Evolutionary conservation across 768 basidiomycete species (phyloP).

Genomic region (Trametes elegans): DNA sequence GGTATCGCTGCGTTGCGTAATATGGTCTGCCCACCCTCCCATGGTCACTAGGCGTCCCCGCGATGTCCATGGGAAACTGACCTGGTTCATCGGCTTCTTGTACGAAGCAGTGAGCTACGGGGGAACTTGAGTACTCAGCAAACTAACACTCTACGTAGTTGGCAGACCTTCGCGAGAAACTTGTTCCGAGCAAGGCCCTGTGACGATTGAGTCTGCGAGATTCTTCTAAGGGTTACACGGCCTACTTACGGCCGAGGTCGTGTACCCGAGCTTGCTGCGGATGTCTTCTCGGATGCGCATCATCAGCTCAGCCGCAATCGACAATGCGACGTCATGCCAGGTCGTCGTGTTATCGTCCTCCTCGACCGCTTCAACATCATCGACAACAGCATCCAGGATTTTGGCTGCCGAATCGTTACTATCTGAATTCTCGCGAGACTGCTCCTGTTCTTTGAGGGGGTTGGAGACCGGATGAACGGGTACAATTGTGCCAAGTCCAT

Average conservation of each 20-base stretch:
- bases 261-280: conserved; percentile 74
- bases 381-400: neutral
- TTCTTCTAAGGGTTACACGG: conserved; percentile 1
- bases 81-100: conserved; percentile 88
- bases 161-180: conserved; percentile 83
- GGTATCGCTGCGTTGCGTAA: conserved; percentile 82
- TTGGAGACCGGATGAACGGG: conserved; percentile 42
- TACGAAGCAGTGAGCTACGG: conserved; percentile 82
- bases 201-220: neutral
- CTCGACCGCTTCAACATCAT: neutral
- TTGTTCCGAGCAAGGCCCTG: conserved; percentile 93
- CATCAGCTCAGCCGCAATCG: conserved; percentile 88
- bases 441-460: conserved; percentile 19
- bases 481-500: conserved; percentile 56
- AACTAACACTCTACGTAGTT: conserved; percentile 61
- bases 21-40: conserved; percentile 55
- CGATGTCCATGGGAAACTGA: conserved; percentile 27
- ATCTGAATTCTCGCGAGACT: conserved; percentile 1
- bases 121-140: neutral
- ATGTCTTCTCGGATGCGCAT: conserved; percentile 68
- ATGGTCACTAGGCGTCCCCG: neutral
- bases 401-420: neutral
- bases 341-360: conserved; percentile 43
- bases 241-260: conserved; percentile 90
- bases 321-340: conserved; percentile 93